Base-by-base conservation (phyloP, 2,329 filamentous ascomycete species). In the Botrytis tulipae region DNA sequence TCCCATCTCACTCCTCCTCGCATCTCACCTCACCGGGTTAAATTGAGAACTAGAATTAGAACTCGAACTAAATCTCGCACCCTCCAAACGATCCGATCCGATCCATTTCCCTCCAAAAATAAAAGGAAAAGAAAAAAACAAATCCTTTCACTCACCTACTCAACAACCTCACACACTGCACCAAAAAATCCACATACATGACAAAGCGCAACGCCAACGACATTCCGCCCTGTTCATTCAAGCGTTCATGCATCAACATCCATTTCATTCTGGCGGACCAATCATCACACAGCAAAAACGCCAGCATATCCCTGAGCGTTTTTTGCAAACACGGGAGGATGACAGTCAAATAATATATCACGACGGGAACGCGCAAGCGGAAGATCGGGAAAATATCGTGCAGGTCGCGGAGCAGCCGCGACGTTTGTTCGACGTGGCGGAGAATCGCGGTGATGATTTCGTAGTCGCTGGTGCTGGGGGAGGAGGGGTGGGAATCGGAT, bases 161-260 rank as follows among this genome's bases (percentile, higher is more conserved):
- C 32, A 90, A 80, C 74, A 90, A 82, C 73, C 85, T 84, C 75
- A 84, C 82, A 44, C 90, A 79, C 44, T 86, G 80, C 3, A 81
- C 80, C 65, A 90, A 79, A 75, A 87, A 89, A 70, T 86, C 83
- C 75, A 89, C 88, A 78, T 88, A 90, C 71, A 89, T 83, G 42
- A 84, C 80, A 74, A 90, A 90, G 10, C 88, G 83, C 25, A 86
- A 84, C 1, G 85, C 85, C 2, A 91, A 81, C 9, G 83, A 82
- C 46, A 88, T 83, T 0, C 83, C 84, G 5, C 84, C 85, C 78
- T 90, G 87, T 37, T 85, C 83, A 12, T 83, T 84, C 84, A 90
- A 84, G 8, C 82, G 81, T 79, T 89, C 84, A 78, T 86, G 88
- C 87, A 90, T 90, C 76, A 84, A 84, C 60, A 85, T 84, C 89